Evolutionary conservation across 495 filamentous ascomycete genomes (phyloP).

Genomic region (Bryoglossum gracile): DNA sequence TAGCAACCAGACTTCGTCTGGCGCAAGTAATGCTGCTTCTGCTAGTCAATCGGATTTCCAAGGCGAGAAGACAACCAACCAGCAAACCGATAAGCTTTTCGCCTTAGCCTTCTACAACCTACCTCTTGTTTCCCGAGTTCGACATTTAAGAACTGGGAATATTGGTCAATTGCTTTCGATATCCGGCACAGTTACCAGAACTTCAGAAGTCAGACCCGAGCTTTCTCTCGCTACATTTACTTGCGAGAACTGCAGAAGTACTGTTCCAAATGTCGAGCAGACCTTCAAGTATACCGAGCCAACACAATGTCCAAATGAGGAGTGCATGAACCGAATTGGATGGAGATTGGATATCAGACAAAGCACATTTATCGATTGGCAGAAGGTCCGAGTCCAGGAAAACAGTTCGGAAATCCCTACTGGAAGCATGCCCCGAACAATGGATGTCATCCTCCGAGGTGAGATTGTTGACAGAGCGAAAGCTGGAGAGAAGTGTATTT

Average conservation of each 20-base stretch:
- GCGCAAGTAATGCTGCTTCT: conserved; percentile 53
- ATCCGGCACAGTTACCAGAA: conserved; percentile 92
- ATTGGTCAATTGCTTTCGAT: conserved; percentile 91
- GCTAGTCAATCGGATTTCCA: conserved; percentile 56
- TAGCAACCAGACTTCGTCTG: conserved; percentile 57
- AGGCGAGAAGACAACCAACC: conserved; percentile 71
- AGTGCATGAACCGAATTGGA: conserved; percentile 79
- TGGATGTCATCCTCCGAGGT: conserved; percentile 95
- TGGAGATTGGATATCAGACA: conserved; percentile 96
- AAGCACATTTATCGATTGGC: conserved; percentile 98
- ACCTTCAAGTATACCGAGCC: conserved; percentile 97
- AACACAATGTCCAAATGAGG: conserved; percentile 86
- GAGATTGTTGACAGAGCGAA: conserved; percentile 97
- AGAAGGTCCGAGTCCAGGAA: conserved; percentile 95
- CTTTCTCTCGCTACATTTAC: conserved; percentile 86
- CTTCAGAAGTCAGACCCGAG: conserved; percentile 93
- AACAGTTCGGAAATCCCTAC: conserved; percentile 98
- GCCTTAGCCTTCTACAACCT: conserved; percentile 94
- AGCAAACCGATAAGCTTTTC: conserved; percentile 95
- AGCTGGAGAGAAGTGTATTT: conserved; percentile 95
- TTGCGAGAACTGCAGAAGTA: conserved; percentile 76
- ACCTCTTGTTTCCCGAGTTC: conserved; percentile 84
- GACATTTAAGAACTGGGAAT: conserved; percentile 80
- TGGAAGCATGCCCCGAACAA: conserved; percentile 95
- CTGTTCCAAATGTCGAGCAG: conserved; percentile 87